Base-by-base conservation (phyloP, 2,329 filamentous ascomycete species). In the Exophiala calicioides region DNA sequence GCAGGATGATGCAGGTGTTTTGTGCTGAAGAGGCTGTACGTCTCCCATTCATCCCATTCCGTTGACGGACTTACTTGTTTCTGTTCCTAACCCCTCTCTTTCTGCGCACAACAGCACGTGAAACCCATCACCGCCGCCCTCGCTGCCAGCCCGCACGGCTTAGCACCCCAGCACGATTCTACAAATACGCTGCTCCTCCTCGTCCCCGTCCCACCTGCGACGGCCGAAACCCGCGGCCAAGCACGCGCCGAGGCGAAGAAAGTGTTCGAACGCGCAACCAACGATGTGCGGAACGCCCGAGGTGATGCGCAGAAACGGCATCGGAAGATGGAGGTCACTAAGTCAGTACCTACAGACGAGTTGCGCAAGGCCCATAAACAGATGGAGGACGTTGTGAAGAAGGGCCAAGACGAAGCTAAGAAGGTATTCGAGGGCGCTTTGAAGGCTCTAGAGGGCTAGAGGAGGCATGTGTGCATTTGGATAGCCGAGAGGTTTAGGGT, bases 11-110 rank as follows among this genome's bases (percentile, higher is more conserved):
- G 21, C 77, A 79, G 48, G 70, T 87, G n/a, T 63, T 85, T 16
- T 80, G 79, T 29, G 78, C 81, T 10, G 84, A 87, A 59, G 76
- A 80, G 58, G 78, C 80, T 49, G 82, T 85, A 62, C 58, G 75
- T 70, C 54, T 44, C 42, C 2, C 26, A 23, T 24, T 9, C 21
- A 7, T 35, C 7, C 12, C 32, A 12, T 35, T 16, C n/a, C 16
- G 18, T 35, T 20, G 5, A 6, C 15, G 13, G 32, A 9, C 18
- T 35, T 6, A 18, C 32, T 6, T 40, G 23, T 29, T 9, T n/a
- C 21, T 19, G 15, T 21, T 12, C 8, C 15, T 35, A n/a, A 43
- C 37, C 16, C 6, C n/a, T 16, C 16, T 16, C 4, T 34, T 19
- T 32, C 13, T 8, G 30, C 5, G 8, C 13, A 12, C 20, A 42